phyloP scores from a whole-genome alignment of 2,329 filamentous ascomycete genomes.

The Arthrobotrys musiformis region DNA sequence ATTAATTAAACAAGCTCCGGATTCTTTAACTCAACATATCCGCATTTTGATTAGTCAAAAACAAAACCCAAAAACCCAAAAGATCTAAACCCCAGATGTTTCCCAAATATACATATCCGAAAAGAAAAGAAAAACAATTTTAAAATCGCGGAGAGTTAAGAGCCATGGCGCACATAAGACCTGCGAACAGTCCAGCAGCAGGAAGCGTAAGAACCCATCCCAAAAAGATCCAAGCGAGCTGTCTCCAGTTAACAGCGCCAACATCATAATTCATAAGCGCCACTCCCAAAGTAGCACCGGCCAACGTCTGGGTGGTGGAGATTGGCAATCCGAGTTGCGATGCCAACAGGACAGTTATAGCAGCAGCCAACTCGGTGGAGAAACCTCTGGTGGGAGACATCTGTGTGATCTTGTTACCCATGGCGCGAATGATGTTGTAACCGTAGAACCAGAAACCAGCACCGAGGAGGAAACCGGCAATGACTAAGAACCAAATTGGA shows the following conservation, averaged over 20 bases:
- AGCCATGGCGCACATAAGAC: slow-evolving; percentile 72
- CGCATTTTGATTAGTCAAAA: not conserved
- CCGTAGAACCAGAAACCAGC: slow-evolving; percentile 72
- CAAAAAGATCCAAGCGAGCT: slow-evolving; percentile 71
- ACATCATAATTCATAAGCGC: slow-evolving; percentile 71
- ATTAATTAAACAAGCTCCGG: not conserved
- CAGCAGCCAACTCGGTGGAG: slow-evolving; percentile 71
- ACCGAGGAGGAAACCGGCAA: slow-evolving; percentile 68
- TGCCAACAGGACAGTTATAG: slow-evolving; percentile 72
- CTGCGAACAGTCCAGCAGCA: slow-evolving; percentile 69
- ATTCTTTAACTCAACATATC: not conserved
- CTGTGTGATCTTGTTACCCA: slow-evolving; percentile 72
- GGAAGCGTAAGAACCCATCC: slow-evolving; percentile 73
- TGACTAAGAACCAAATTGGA: slow-evolving; percentile 71
- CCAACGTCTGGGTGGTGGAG: slow-evolving; percentile 74
- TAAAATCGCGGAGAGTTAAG: slow-evolving; percentile 69
- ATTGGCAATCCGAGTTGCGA: slow-evolving; percentile 72
- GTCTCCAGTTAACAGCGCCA: slow-evolving; percentile 72
- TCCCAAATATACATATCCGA: not conserved
- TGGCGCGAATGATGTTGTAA: slow-evolving; percentile 73
- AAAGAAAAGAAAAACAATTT: not conserved
- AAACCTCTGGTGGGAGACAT: slow-evolving; percentile 71
- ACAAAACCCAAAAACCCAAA: not conserved
- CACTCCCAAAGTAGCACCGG: slow-evolving; percentile 71
- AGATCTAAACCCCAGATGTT: not conserved